Conservation (phyloP, 1,284 basidiomycete genomes). For the Cryptococcus amylolentus region DNA sequence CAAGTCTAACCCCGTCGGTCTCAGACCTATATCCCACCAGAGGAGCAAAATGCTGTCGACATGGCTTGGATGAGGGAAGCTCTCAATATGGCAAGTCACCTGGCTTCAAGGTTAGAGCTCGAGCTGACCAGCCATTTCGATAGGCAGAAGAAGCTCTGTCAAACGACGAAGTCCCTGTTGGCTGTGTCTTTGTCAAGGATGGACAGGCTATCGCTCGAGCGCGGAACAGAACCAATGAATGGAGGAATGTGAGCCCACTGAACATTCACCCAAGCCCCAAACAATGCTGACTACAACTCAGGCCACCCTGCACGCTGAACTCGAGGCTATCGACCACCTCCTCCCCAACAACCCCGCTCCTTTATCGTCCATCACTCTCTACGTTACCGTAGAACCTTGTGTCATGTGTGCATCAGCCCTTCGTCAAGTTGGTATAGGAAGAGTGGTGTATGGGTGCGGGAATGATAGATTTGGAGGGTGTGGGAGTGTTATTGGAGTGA, state of each 20-base stretch:
- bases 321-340: conserved; percentile 93
- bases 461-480: conserved; percentile 98
- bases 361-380: conserved; percentile 76
- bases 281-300: conserved; percentile 39
- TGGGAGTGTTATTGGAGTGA: conserved; percentile 87
- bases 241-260: conserved; percentile 66
- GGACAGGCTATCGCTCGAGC: conserved; percentile 74
- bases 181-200: conserved; percentile 88
- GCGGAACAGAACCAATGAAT: conserved; percentile 91
- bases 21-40: conserved; percentile 42
- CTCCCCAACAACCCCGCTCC: conserved; percentile 62
- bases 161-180: conserved; percentile 89
- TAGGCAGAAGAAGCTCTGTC: conserved; percentile 70
- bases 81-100: conserved; percentile 41
- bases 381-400: conserved; percentile 98
- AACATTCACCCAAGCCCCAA: not conserved
- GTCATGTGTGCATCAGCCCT: conserved; percentile 98
- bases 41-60: conserved; percentile 43
- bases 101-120: not conserved
- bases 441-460: conserved; percentile 88
- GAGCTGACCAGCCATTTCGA: conserved; percentile 3
- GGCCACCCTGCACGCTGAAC: conserved; percentile 96
- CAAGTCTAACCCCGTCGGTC: not conserved
- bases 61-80: conserved; percentile 50
- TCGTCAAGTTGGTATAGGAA: conserved; percentile 84